Conservation (phyloP, 2,329 filamentous ascomycete species). For the Trichoderma polysporum region DNA sequence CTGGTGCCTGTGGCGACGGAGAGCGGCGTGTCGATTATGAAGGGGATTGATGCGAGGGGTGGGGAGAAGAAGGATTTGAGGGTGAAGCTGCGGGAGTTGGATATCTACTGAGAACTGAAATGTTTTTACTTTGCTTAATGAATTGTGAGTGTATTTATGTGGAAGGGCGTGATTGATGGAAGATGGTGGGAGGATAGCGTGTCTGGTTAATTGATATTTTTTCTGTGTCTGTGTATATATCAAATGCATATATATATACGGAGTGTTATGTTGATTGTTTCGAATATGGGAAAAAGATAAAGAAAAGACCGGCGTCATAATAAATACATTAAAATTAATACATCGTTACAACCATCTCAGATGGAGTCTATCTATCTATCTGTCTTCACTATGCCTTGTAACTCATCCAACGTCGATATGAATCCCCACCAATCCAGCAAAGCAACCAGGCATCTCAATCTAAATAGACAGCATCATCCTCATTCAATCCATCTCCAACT, state of each 20-base stretch:
- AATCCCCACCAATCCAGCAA: neutral
- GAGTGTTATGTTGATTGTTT: neutral
- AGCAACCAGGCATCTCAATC: neutral
- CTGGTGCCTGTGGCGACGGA: constrained; percentile 27
- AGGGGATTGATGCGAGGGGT: constrained; percentile 30
- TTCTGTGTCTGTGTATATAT: neutral
- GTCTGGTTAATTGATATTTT: neutral
- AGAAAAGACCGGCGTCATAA: neutral
- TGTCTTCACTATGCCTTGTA: neutral
- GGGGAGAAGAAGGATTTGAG: constrained; percentile 28
- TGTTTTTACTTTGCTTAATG: neutral
- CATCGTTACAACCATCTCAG: neutral
- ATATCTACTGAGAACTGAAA: constrained; percentile 33
- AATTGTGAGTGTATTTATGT: neutral
- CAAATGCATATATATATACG: neutral
- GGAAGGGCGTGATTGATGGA: neutral
- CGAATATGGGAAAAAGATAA: neutral
- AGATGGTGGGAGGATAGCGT: neutral
- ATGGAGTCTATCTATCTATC: neutral
- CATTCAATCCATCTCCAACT: constrained; percentile 29
- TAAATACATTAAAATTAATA: neutral
- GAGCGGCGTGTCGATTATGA: constrained; percentile 30
- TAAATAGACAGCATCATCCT: neutral
- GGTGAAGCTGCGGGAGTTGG: constrained; percentile 35
- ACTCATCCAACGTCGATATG: neutral